Evolutionary conservation across 805 yeast species (phyloP).

Genomic region (Pichia rugopelliculosa): DNA sequence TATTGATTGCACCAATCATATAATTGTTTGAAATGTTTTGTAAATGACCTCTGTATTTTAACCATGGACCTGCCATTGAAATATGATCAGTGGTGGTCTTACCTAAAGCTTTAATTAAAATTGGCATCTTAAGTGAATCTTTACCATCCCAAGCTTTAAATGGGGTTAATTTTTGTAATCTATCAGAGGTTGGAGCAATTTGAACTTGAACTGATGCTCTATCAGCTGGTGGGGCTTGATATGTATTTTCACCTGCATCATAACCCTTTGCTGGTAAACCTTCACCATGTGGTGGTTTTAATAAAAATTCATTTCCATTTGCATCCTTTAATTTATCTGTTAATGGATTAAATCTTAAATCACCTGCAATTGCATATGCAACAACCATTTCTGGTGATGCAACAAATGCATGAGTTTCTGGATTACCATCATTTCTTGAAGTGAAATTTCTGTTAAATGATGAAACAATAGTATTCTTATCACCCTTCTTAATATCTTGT

Average conservation of each 20-base stretch:
- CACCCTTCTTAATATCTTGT: slow-evolving; percentile 56
- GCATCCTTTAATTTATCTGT: slow-evolving; percentile 72
- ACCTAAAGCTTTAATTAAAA: slow-evolving; percentile 91
- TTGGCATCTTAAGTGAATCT: slow-evolving; percentile 84
- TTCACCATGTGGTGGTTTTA: slow-evolving; percentile 72
- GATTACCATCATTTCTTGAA: slow-evolving; percentile 97
- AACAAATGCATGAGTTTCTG: slow-evolving; percentile 93
- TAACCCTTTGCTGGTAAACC: slow-evolving; percentile 79
- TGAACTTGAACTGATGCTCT: slow-evolving; percentile 66
- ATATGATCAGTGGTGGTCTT: slow-evolving; percentile 99
- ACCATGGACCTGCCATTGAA: slow-evolving; percentile 99
- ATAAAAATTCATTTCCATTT: slow-evolving; percentile 68
- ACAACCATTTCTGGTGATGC: slow-evolving; percentile 99
- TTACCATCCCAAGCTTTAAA: slow-evolving; percentile 96
- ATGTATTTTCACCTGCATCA: slow-evolving; percentile 62
- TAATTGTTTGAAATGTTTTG: slow-evolving; percentile 98
- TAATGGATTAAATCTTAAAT: slow-evolving; percentile 84
- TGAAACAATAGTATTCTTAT: slow-evolving; percentile 84
- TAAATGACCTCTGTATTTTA: slow-evolving; percentile 99
- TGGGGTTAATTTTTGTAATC: slow-evolving; percentile 91
- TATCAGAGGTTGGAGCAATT: slow-evolving; percentile 86
- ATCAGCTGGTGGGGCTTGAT: slow-evolving; percentile 94
- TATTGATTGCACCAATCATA: slow-evolving; percentile 98
- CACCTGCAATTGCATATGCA: slow-evolving; percentile 93
- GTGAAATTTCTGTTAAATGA: slow-evolving; percentile 97